Conservation (phyloP, 2,329 filamentous ascomycete species). For the Clathrospora elynae region DNA sequence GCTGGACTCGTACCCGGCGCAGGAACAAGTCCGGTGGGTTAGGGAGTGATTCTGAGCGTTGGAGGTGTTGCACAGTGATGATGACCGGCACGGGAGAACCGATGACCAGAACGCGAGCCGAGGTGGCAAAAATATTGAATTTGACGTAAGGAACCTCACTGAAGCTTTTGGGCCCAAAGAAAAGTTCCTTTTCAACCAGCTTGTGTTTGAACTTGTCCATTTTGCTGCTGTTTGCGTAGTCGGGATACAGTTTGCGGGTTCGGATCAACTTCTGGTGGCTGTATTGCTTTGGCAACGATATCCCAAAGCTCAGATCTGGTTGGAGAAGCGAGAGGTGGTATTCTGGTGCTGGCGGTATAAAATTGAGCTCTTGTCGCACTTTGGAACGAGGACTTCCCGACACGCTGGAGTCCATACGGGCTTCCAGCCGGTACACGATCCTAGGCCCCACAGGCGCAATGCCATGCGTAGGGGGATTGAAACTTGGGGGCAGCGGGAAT, state of each 20-base stretch:
- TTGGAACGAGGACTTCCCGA: slow-evolving; percentile 5
- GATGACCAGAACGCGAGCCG: slow-evolving; percentile 27
- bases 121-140: slow-evolving; percentile 31
- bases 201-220: slow-evolving; percentile 28
- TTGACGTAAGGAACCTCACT: slow-evolving; percentile 28
- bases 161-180: slow-evolving; percentile 27
- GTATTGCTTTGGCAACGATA: slow-evolving; percentile 23
- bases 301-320: slow-evolving; percentile 22
- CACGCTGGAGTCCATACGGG: slow-evolving; percentile 9
- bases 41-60: slow-evolving; percentile 32
- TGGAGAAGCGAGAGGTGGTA: slow-evolving; percentile 23
- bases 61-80: slow-evolving; percentile 29
- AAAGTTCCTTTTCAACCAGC: slow-evolving; percentile 28
- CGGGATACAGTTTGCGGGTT: slow-evolving; percentile 29
- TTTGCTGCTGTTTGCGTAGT: slow-evolving; percentile 24
- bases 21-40: slow-evolving; percentile 31
- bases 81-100: slow-evolving; percentile 22
- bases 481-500: slow-evolving; percentile 27
- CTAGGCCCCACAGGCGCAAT: slow-evolving; percentile 10
- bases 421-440: slow-evolving; percentile 27
- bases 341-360: slow-evolving; percentile 16
- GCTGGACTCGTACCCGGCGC: slow-evolving; percentile 30
- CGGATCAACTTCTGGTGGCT: slow-evolving; percentile 29
- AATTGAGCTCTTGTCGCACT: slow-evolving; percentile 19
- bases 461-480: too few species aligned